A percentile compares a stretch with the other conserved stretches of the same genome.
Conservation (phyloP, 257 asterid species). For the Asclepias syriaca region DNA sequence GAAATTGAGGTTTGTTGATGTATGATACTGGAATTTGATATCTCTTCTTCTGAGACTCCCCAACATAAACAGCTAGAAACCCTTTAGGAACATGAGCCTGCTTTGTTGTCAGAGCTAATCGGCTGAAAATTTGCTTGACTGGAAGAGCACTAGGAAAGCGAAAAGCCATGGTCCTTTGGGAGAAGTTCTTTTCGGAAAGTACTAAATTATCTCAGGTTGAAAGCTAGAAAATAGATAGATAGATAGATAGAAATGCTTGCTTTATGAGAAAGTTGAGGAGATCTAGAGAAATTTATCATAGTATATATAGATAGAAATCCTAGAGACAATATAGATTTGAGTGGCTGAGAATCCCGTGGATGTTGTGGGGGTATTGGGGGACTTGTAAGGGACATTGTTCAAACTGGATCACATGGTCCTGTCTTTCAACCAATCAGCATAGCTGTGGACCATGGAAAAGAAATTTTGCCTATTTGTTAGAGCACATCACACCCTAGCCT, state of each 20-base stretch:
- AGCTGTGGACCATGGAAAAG: background rate
- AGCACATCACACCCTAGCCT: background rate
- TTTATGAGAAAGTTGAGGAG: background rate
- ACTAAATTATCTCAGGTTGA: background rate
- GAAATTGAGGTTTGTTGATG: constrained; percentile 25
- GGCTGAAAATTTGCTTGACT: constrained; percentile 7
- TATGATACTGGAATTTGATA: constrained; percentile 25
- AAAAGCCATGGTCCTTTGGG: background rate
- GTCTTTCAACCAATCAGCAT: constrained; percentile 12
- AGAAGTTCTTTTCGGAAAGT: background rate
- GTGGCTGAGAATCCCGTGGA: constrained; percentile 7
- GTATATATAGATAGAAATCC: constrained; percentile 2
- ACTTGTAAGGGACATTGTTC: background rate
- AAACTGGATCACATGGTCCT: constrained; percentile 10
- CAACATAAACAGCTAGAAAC: constrained; percentile 27
- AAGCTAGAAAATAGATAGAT: too few species aligned
- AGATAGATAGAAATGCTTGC: constrained; percentile 1
- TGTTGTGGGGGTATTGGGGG: background rate
- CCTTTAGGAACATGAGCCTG: constrained; percentile 23
- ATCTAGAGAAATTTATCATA: background rate
- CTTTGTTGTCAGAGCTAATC: background rate
- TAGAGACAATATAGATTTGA: background rate
- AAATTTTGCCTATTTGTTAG: constrained; percentile 3
- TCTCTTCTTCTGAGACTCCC: constrained; percentile 21
- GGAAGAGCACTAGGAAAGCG: constrained; percentile 10